phyloP scores from a whole-genome alignment of 2,329 filamentous ascomycete genomes.

The Dothistroma pini region DNA sequence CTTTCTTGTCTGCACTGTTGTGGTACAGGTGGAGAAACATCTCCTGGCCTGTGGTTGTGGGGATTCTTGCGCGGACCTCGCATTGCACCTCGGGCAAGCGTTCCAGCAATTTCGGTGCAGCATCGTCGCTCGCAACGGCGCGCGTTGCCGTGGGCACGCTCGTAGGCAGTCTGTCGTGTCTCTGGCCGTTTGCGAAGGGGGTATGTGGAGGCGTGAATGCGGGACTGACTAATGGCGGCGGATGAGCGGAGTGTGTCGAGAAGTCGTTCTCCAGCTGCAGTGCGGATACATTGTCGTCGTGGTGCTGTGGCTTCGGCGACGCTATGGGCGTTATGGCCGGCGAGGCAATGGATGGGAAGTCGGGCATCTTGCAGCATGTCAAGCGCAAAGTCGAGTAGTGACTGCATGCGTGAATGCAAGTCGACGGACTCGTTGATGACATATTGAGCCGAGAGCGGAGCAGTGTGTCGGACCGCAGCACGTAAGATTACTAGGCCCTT shows the following conservation, averaged over 20 bases:
- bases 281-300: slow-evolving; percentile 35
- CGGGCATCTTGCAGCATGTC: slow-evolving; percentile 42
- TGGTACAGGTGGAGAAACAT: slow-evolving; percentile 97
- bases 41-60: slow-evolving; percentile 84
- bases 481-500: background rate
- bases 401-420: background rate
- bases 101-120: slow-evolving; percentile 67
- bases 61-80: slow-evolving; percentile 89
- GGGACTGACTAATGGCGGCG: slow-evolving; percentile 47
- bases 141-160: slow-evolving; percentile 30
- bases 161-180: slow-evolving; percentile 38
- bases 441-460: background rate
- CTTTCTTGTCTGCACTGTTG: slow-evolving; percentile 90
- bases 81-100: slow-evolving; percentile 83
- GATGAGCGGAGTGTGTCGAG: slow-evolving; percentile 25
- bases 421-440: background rate
- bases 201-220: slow-evolving; percentile 40
- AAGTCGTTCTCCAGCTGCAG: slow-evolving; percentile 36
- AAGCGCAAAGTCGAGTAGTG: slow-evolving; percentile 7
- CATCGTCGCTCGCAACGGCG: slow-evolving; percentile 28
- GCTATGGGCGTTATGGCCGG: slow-evolving; percentile 44
- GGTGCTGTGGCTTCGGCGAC: slow-evolving; percentile 49
- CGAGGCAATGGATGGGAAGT: slow-evolving; percentile 51
- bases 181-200: slow-evolving; percentile 28
- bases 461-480: background rate